Base-by-base conservation (phyloP, 225 moss, liverwort and hornwort species). In the Climacium dendroides region DNA sequence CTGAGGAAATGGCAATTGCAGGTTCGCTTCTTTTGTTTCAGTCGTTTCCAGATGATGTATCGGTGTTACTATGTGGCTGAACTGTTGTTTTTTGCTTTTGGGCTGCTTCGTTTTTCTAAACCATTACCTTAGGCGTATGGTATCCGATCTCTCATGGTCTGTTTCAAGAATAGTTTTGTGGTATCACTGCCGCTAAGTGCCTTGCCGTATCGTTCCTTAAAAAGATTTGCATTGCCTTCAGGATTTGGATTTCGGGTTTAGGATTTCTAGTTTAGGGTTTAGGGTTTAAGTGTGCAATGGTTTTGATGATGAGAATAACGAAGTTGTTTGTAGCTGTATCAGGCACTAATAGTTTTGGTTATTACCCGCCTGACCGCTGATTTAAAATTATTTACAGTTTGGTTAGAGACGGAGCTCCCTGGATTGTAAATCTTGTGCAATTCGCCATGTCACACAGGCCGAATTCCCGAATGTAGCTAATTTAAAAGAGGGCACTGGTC, bases 1-100 rank as follows among this genome's bases (percentile, higher is more conserved):
- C 78, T 99, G 75, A 93, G 87, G 78, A 90, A 94, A 13, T 99
- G 99, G 99, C 96, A 99, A 86, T 88, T 97, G 86, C 98, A 98
- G 96, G 96, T 96, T 64, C 39, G 13, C 60, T 50, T 37, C 69
- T 28, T 66, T 55, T 55, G 55, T 54, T 58, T 84, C 76, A 76
- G 34, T 64, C 64, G 61, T 69, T 89, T 89, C 39, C 29, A 47
- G 87, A 63, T 60, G 41, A 37, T 90, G 54, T 63, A 22, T 72
- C 32, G 22, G n/a, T 19, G 67, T 50, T 74, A 24, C 55, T 15
- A 11, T 67, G 43, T 67, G 76, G 37, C 69, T 19, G 24, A 23
- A 54, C n/a, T 69, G 43, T 74, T 70, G 54, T 64, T 57, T 45
- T 78, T 59, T 82, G 59, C 79, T 60, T 65, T 61, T 84, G 87